A percentile compares a stretch with the other conserved stretches of the same genome.
Evolutionary conservation across 371 early-diverging fungal species (phyloP).

Genomic region (Apophysomyces elegans): DNA sequence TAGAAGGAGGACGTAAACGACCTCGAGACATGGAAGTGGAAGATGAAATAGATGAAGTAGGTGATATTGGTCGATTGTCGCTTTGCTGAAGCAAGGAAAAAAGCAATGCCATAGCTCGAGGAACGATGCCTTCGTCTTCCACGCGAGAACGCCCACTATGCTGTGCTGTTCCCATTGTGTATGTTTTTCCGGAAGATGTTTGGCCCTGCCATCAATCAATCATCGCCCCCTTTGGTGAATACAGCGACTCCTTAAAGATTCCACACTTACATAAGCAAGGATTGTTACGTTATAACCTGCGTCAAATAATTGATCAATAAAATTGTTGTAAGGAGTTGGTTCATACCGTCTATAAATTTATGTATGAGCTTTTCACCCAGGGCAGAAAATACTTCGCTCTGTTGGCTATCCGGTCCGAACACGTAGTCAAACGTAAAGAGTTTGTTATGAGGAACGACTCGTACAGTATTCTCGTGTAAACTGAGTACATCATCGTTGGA

Average conservation of each 20-base stretch:
- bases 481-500: conserved; percentile 36
- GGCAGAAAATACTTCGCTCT: conserved; percentile 44
- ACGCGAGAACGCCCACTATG: conserved; percentile 64
- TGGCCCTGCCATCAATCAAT: conserved; percentile 59
- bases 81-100: conserved; percentile 60
- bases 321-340: no score
- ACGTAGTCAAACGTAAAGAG: conserved; percentile 54
- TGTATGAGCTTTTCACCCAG: conserved; percentile 43
- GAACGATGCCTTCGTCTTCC: conserved; percentile 83
- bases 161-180: conserved; percentile 96
- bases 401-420: conserved; percentile 43
- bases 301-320: background rate
- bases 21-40: conserved; percentile 14
- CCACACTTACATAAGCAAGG: conserved; percentile 85
- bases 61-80: conserved; percentile 33
- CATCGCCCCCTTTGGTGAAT: no score
- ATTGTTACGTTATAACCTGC: conserved; percentile 92
- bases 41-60: conserved; percentile 29
- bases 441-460: conserved; percentile 47
- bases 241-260: no score
- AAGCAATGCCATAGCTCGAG: conserved; percentile 82
- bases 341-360: conserved; percentile 49
- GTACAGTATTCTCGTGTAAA: conserved; percentile 45
- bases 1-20: conserved; percentile 23
- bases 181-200: conserved; percentile 98